Base-by-base conservation (phyloP, 805 yeast species). In the Zygotorulaspora florentina region DNA sequence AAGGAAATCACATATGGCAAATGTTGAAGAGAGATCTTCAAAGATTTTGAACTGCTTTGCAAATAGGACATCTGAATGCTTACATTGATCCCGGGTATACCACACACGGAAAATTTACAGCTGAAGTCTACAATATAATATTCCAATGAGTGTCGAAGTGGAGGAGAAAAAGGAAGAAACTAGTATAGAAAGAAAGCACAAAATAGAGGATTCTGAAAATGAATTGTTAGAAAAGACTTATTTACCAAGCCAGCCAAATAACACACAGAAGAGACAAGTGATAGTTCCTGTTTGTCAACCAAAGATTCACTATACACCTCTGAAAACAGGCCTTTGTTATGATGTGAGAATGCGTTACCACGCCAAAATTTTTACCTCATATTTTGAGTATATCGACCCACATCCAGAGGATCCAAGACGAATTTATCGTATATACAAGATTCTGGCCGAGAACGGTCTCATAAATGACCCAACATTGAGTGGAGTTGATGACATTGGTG, bases 371-470 rank as follows among this genome's bases (percentile, higher is more conserved):
- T 90, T 86, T 68, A 87, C 96, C 2, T 85, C 93, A 1, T 87
- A 91, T 55, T 86, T 80, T 57, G 96, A 91, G 65, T 91, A 91
- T 66, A 87, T 91, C 42, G 99, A 93, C 62, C 99, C 98, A 2
- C 99, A 93, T 63, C 99, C 99, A 3, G 99, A 93, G 65, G 99
- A 93, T 62, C 99, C 99, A 9, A 76, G 99, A 51, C 80, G 99
- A 55, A 90, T 91, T 30, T 93, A 90, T 67, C 76, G 98, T 46
- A 87, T 93, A 39, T 93, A 93, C 70, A 89, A 93, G 68, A 85
- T 86, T 35, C 74, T 93, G 36, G 97, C 96, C 0, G 97, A 93
- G 61, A 89, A 93, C 31, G 99, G 99, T 0, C 73, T 93, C 12
- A 83, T 93, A 45, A 77, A 71, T 30, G 97, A 91, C 61, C 84